Conservation (phyloP, 441 rosid species). For the Adansonia gregorii region DNA sequence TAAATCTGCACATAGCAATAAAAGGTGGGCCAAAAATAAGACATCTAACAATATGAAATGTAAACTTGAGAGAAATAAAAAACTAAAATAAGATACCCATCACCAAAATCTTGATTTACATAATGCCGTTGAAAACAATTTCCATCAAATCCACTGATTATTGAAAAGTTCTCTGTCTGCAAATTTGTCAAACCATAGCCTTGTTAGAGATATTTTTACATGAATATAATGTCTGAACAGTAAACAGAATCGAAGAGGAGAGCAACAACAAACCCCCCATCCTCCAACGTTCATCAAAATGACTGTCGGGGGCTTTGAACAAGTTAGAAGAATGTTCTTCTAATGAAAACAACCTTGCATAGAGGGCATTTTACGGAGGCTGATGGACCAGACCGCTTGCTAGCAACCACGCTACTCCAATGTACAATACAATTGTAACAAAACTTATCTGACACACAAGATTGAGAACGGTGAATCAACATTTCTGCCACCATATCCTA, state of each 20-base stretch:
- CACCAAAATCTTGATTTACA: slow-evolving; percentile 39
- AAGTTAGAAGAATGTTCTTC: background rate
- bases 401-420: slow-evolving; percentile 74
- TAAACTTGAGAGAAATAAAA: background rate
- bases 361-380: slow-evolving; percentile 78
- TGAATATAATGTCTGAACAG: background rate
- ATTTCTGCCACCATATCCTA: slow-evolving; percentile 5
- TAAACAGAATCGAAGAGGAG: background rate
- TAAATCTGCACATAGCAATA: slow-evolving; percentile 48
- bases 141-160: slow-evolving; percentile 76
- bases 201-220: slow-evolving; percentile 6
- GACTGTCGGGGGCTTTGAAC: background rate
- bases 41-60: background rate
- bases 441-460: slow-evolving; percentile 72
- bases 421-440: slow-evolving; percentile 78
- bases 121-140: slow-evolving; percentile 65
- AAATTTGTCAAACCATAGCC: slow-evolving; percentile 24
- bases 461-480: slow-evolving; percentile 20
- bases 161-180: slow-evolving; percentile 72
- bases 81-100: slow-evolving; percentile 45
- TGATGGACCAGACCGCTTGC: slow-evolving; percentile 48
- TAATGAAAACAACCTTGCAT: slow-evolving; percentile 69
- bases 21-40: slow-evolving; percentile 12
- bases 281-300: background rate
- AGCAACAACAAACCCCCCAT: background rate